Evolutionary conservation across 1,284 basidiomycete genomes (phyloP).

Genomic region (Coniferiporia sulphurascens): DNA sequence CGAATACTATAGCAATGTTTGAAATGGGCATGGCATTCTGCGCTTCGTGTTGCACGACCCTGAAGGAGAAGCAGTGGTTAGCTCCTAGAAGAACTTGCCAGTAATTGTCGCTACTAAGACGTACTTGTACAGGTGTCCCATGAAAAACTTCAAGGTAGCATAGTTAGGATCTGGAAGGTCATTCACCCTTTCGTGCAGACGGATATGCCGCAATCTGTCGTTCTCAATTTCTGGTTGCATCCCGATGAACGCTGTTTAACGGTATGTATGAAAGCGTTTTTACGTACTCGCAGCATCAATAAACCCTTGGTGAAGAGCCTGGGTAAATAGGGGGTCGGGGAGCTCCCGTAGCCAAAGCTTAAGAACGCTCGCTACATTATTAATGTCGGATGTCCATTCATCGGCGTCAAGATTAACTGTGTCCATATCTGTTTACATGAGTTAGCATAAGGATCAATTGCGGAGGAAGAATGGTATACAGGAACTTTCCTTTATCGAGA

Average conservation of each 20-base stretch:
- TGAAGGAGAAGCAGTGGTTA: conserved; percentile 29
- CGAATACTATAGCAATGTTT: conserved; percentile 96
- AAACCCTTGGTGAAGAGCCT: conserved; percentile 82
- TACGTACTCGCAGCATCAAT: conserved; percentile 90
- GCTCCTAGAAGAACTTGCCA: neutral
- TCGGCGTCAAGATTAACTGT: conserved; percentile 80
- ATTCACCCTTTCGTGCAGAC: conserved; percentile 95
- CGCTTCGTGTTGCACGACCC: conserved; percentile 68
- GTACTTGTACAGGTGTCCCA: conserved; percentile 90
- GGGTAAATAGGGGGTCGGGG: conserved; percentile 90
- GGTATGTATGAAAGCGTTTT: conserved; percentile 3
- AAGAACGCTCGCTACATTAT: conserved; percentile 88
- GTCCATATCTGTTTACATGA: conserved; percentile 63
- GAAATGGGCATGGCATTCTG: conserved; percentile 92
- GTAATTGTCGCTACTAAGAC: conserved; percentile 20
- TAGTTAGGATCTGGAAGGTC: conserved; percentile 98
- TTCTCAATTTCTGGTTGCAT: conserved; percentile 77
- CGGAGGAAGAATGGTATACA: neutral
- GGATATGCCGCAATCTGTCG: conserved; percentile 88
- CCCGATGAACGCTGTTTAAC: neutral
- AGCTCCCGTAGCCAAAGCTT: conserved; percentile 97
- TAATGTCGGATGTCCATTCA: conserved; percentile 93
- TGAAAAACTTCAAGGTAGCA: conserved; percentile 92
- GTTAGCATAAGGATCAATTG: neutral
- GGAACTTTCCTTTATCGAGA: conserved; percentile 74